Evolutionary conservation across 2,329 filamentous ascomycete species (phyloP).

Genomic region (Raffaelea ambrosiae): DNA sequence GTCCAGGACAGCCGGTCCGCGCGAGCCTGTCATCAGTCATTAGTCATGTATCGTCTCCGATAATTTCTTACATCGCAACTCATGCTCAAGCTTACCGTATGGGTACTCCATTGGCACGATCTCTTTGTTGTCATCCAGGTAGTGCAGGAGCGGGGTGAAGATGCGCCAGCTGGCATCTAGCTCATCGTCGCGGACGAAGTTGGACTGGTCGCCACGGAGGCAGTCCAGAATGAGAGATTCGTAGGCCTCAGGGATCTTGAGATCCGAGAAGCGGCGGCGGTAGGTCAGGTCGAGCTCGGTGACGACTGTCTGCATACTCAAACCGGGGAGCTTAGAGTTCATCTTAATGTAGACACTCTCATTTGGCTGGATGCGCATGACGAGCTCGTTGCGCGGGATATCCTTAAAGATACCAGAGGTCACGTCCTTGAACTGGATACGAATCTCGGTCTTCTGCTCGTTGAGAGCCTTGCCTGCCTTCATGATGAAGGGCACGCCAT

Average conservation of each 20-base stretch:
- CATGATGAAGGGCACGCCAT: slow-evolving; percentile 97
- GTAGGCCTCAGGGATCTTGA: slow-evolving; percentile 99
- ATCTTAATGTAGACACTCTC: slow-evolving; percentile 99
- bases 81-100: slow-evolving; percentile 61
- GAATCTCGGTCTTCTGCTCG: slow-evolving; percentile 99
- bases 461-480: slow-evolving; percentile 98
- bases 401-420: slow-evolving; percentile 99
- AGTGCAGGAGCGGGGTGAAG: slow-evolving; percentile 94
- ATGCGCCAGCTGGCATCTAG: slow-evolving; percentile 97
- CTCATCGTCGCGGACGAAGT: slow-evolving; percentile 96
- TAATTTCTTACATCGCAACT: neutral
- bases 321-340: slow-evolving; percentile 97
- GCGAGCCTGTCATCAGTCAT: slow-evolving; percentile 65
- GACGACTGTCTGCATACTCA: slow-evolving; percentile 99
- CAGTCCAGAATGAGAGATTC: slow-evolving; percentile 96
- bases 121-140: slow-evolving; percentile 98
- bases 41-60: neutral
- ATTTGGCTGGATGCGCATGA: slow-evolving; percentile 98
- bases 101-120: slow-evolving; percentile 99
- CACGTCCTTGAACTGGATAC: slow-evolving; percentile 99
- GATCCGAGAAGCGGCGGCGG: slow-evolving; percentile 93
- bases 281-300: slow-evolving; percentile 98
- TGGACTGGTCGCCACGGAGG: slow-evolving; percentile 97
- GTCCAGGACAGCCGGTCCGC: slow-evolving; percentile 89
- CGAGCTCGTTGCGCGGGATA: slow-evolving; percentile 96